phyloP scores from a whole-genome alignment of 768 basidiomycete species.

The Macrocybe gigantea region DNA sequence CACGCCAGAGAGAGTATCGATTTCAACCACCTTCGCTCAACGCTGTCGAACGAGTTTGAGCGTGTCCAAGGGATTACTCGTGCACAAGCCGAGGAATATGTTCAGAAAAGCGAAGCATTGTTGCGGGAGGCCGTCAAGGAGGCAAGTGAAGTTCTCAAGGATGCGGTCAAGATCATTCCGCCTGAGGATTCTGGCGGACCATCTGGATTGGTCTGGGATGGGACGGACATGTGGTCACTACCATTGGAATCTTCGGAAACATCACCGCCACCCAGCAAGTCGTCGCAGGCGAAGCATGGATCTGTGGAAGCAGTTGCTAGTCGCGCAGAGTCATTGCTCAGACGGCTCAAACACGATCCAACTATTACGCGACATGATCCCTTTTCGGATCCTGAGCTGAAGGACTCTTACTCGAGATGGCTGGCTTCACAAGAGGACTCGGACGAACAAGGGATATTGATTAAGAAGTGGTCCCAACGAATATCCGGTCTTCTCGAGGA shows the following conservation, averaged over 20 bases:
- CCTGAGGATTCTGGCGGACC: slow-evolving; percentile 45
- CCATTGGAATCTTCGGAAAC: slow-evolving; percentile 32
- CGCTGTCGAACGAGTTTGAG: slow-evolving; percentile 59
- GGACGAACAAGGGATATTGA: slow-evolving; percentile 51
- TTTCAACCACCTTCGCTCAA: slow-evolving; percentile 59
- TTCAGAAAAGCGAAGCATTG: slow-evolving; percentile 64
- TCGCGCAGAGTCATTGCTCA: slow-evolving; percentile 72
- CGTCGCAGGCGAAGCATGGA: too few species aligned
- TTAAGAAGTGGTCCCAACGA: slow-evolving; percentile 50
- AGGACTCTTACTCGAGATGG: slow-evolving; percentile 57
- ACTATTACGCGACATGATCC: slow-evolving; percentile 76
- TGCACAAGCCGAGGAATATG: slow-evolving; percentile 81
- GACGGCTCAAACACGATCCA: slow-evolving; percentile 68
- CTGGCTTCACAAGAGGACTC: slow-evolving; percentile 41
- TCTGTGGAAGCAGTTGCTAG: slow-evolving; percentile 42
- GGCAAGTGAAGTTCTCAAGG: slow-evolving; percentile 74
- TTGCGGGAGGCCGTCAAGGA: slow-evolving; percentile 70
- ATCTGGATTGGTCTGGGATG: slow-evolving; percentile 69
- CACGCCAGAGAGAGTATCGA: slow-evolving; percentile 61
- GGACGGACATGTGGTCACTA: slow-evolving; percentile 80
- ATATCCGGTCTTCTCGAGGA: slow-evolving; percentile 45
- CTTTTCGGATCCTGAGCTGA: slow-evolving; percentile 49
- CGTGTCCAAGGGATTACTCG: slow-evolving; percentile 70
- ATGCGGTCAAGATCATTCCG: slow-evolving; percentile 90
- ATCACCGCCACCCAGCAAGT: not conserved